Evolutionary conservation across 2,329 filamentous ascomycete species (phyloP), one percentile per base, ranked within the genome.

Genomic region (Aureobasidium leucospermi): DNA sequence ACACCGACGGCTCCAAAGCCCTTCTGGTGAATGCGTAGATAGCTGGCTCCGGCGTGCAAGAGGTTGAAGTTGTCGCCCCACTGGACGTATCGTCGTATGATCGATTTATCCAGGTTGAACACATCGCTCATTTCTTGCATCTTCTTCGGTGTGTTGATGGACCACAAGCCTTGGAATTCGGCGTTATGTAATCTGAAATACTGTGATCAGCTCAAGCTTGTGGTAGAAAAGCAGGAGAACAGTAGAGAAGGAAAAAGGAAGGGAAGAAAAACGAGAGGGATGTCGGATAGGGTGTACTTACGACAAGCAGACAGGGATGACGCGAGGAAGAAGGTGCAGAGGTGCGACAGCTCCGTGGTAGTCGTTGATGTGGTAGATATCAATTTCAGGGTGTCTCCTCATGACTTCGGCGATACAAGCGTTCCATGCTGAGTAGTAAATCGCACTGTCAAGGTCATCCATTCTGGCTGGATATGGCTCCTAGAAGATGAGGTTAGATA

Each of bases 401-500:
- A 86, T 80, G 1, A 83, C 74, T 64, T 85, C 78, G 6, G 85
- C 83, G 65, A 88, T 86, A 67, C 85, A 87, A 68, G 83, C 81
- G 63, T 88, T 88, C 85, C 85, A 88, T 3, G 83, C 84, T 1
- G 83, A 85, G 67, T 87, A 87, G 70, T 86, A 85, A 48, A 88
- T 82, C 13, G 85, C 85, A 63, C 80, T 84, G 62, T 85, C 83
- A 57, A 87, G 75, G 67, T 88, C 85, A 67, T 88, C 85, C 85
- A 88, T 88, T 38, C 85, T 79, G 39, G 83, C 75, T 13, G 85
- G 85, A 65, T 87, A 87, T 0, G 85, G 85, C 63, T 87, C 81
- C 16, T 79, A 13, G 34, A 9, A 9, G 34, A 9, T 8, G 13
- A 9, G 34, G 34, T 36, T 13, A 36, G 34, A 9, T 9, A 13